Conservation (phyloP, 768 basidiomycete genomes). For the Mrakia gelida region DNA sequence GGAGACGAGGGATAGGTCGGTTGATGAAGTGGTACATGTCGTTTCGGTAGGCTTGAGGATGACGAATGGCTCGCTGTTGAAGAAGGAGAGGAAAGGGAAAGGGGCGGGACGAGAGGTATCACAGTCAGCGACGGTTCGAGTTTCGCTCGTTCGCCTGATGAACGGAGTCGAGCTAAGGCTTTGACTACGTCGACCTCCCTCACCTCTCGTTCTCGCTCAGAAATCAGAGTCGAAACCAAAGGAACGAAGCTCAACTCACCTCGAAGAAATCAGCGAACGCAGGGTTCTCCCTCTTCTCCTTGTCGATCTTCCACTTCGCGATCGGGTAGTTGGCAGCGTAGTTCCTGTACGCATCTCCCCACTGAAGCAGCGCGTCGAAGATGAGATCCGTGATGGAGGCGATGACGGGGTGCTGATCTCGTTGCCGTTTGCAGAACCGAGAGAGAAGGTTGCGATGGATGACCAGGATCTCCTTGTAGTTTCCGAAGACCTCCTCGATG, state of each 20-base stretch:
- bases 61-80: conserved; percentile 21
- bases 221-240: no score
- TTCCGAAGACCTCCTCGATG: conserved; percentile 29
- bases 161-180: no score
- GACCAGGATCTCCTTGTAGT: conserved; percentile 37
- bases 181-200: no score
- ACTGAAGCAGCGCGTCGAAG: conserved; percentile 44
- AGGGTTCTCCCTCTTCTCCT: conserved; percentile 39
- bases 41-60: conserved; percentile 65
- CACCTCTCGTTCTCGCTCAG: no score
- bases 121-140: neutral
- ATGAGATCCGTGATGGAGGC: conserved; percentile 44
- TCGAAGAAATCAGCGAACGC: conserved; percentile 42
- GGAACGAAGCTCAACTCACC: conserved; percentile 26
- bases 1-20: conserved; percentile 80
- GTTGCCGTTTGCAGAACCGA: conserved; percentile 42
- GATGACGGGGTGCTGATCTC: conserved; percentile 45
- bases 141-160: no score
- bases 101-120: neutral
- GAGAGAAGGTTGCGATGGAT: conserved; percentile 42
- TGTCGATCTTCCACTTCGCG: conserved; percentile 44
- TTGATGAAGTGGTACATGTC: conserved; percentile 93
- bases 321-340: conserved; percentile 46
- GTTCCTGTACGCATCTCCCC: conserved; percentile 46
- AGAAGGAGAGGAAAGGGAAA: neutral